Evolutionary conservation across 148 eudicot species (phyloP).

Genomic region (Cornus kousa): DNA sequence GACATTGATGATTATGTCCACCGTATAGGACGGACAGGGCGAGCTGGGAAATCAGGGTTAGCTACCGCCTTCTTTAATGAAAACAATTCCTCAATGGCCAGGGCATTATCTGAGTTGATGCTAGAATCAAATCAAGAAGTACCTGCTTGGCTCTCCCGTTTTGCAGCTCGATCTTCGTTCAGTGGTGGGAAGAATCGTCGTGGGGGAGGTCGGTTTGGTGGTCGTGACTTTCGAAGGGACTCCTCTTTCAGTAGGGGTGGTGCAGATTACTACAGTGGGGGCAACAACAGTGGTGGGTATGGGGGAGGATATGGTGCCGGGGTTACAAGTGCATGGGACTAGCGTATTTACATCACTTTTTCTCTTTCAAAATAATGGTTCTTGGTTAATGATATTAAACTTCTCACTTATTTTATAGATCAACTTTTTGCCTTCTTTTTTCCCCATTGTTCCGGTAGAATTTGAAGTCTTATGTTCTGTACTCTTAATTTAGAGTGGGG

Average conservation of each 20-base stretch:
- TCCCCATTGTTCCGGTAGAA: background rate
- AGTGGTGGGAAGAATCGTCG: constrained; percentile 47
- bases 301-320: constrained; percentile 34
- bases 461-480: constrained; percentile 2
- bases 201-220: constrained; percentile 56
- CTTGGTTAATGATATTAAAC: background rate
- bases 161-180: constrained; percentile 36
- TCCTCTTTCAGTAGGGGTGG: constrained; percentile 34
- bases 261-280: constrained; percentile 38
- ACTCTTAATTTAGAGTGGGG: constrained; percentile 4
- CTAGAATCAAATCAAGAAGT: constrained; percentile 62
- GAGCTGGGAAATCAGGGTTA: constrained; percentile 53
- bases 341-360: background rate
- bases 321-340: constrained; percentile 43
- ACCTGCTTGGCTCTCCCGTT: constrained; percentile 55
- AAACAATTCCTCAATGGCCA: constrained; percentile 43
- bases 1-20: constrained; percentile 61
- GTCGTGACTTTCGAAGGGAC: constrained; percentile 50
- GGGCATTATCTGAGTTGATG: constrained; percentile 50
- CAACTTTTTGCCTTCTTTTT: background rate
- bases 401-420: background rate
- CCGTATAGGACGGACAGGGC: constrained; percentile 58
- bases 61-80: constrained; percentile 65
- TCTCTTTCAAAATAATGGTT: background rate
- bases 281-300: constrained; percentile 22